Conservation (phyloP, 345 rosid genomes). For the Cochlearia excelsa region DNA sequence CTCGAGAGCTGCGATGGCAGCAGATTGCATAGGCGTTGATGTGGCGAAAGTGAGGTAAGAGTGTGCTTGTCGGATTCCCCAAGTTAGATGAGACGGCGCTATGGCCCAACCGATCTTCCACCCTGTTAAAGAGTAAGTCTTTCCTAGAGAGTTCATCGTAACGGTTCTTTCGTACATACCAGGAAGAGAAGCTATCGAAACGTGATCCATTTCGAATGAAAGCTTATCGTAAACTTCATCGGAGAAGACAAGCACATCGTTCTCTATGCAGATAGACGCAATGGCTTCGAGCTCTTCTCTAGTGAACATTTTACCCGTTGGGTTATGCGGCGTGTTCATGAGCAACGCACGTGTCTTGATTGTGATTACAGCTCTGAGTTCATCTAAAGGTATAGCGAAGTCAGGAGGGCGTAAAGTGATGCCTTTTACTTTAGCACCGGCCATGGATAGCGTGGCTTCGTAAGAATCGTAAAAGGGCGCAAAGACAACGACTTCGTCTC, state of each 20-base stretch:
- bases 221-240: conserved; percentile 96
- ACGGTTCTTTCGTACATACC: conserved; percentile 90
- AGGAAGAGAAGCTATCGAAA: conserved; percentile 88
- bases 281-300: conserved; percentile 64
- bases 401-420: conserved; percentile 81
- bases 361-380: conserved; percentile 67
- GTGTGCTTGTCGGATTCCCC: conserved; percentile 93
- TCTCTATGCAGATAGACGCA: conserved; percentile 77
- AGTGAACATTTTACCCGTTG: conserved; percentile 94
- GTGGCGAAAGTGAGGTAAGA: conserved; percentile 88
- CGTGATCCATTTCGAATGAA: conserved; percentile 89
- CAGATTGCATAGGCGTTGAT: conserved; percentile 80
- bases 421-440: conserved; percentile 75
- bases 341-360: conserved; percentile 80
- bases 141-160: conserved; percentile 88
- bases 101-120: conserved; percentile 99
- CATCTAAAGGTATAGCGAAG: conserved; percentile 64
- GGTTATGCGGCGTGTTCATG: conserved; percentile 88
- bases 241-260: conserved; percentile 72
- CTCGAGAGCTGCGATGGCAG: conserved; percentile 62
- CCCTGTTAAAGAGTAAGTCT: conserved; percentile 91
- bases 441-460: conserved; percentile 97
- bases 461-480: conserved; percentile 94
- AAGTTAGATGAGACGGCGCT: conserved; percentile 79
- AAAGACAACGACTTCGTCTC: conserved; percentile 87